Evolutionary conservation across 176 grass and related monocot species (phyloP).

Genomic region (Alloteropsis semialata): DNA sequence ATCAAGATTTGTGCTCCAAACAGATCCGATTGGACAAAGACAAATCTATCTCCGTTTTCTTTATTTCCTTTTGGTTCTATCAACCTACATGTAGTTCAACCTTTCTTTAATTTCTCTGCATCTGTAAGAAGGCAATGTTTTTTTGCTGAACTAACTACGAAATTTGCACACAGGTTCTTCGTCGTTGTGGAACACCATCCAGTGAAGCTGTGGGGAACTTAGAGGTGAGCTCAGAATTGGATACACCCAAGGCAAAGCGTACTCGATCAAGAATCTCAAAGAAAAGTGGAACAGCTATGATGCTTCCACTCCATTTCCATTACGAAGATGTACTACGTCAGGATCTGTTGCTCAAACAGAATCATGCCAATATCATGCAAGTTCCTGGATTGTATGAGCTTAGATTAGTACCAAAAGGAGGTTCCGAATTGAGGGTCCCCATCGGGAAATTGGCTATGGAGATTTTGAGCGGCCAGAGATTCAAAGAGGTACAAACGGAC

Average conservation of each 20-base stretch:
- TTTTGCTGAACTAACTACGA: not conserved
- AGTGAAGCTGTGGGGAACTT: not conserved
- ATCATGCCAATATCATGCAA: slow-evolving; percentile 48
- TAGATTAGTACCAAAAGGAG: slow-evolving; percentile 39
- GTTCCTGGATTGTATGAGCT: slow-evolving; percentile 49
- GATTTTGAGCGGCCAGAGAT: slow-evolving; percentile 49
- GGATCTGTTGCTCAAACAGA: slow-evolving; percentile 43
- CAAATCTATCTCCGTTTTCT: not conserved
- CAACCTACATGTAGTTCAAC: not conserved
- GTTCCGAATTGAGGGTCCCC: slow-evolving; percentile 30
- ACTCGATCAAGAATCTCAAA: not conserved
- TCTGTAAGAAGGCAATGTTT: not conserved
- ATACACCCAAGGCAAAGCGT: slow-evolving; percentile 8
- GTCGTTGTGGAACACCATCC: not conserved
- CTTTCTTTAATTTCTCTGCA: not conserved
- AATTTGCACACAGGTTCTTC: not conserved
- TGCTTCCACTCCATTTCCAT: slow-evolving; percentile 27
- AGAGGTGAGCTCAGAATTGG: not conserved
- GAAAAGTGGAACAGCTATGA: slow-evolving; percentile 9
- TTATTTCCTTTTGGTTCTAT: not conserved
- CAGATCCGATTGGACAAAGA: not conserved
- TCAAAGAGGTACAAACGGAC: slow-evolving; percentile 16
- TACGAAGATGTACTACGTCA: slow-evolving; percentile 15
- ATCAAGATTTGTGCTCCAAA: not conserved
- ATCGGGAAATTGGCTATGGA: slow-evolving; percentile 61